Evolutionary conservation across 1,284 basidiomycete genomes (phyloP).

Genomic region (Afroboletus lepidellus): DNA sequence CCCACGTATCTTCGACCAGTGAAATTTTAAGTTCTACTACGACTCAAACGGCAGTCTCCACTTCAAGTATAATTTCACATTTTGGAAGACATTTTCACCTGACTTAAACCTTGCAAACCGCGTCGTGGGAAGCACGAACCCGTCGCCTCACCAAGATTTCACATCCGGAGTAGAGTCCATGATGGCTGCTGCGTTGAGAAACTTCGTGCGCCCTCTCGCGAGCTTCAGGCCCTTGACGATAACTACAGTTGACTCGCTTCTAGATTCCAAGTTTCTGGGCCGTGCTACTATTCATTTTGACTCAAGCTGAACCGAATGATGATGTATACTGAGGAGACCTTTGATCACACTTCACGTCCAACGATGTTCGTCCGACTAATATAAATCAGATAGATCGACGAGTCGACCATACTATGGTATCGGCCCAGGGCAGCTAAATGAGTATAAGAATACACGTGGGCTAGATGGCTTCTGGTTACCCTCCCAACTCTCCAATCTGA

Average conservation of each 20-base stretch:
- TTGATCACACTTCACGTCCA: neutral
- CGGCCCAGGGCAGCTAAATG: neutral
- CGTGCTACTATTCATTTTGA: neutral
- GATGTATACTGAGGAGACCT: neutral
- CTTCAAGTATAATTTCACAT: too few species aligned
- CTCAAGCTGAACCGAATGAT: neutral
- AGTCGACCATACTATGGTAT: neutral
- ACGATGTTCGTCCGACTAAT: neutral
- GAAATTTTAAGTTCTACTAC: too few species aligned
- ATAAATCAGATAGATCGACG: neutral
- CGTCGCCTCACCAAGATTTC: neutral
- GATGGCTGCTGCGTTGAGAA: neutral
- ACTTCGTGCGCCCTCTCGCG: neutral
- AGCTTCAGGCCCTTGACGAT: neutral
- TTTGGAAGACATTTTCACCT: too few species aligned
- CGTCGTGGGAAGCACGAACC: too few species aligned
- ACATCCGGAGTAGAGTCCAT: neutral
- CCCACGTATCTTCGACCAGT: too few species aligned
- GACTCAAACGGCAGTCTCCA: too few species aligned
- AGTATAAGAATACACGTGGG: conserved; percentile 4
- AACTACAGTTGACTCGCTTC: neutral
- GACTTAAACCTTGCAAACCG: too few species aligned
- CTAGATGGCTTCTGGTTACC: neutral
- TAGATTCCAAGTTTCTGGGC: too few species aligned
- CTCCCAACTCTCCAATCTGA: neutral